Evolutionary conservation across 2,329 filamentous ascomycete genomes (phyloP), one percentile per base, ranked within the genome.

Genomic region (Diaporthe sp.): DNA sequence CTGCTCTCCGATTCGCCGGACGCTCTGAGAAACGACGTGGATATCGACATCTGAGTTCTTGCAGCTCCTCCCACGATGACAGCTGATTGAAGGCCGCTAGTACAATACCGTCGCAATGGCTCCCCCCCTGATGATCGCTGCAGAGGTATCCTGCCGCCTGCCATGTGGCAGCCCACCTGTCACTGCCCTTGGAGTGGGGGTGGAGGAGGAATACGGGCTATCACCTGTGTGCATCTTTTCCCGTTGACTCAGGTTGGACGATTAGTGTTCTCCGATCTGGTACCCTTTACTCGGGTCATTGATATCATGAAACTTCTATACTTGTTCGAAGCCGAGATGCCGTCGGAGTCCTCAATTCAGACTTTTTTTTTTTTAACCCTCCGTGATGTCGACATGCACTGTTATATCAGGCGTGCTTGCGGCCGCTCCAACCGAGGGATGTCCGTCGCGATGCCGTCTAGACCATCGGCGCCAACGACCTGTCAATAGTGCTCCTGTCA

Each of bases 261-360:
- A 67, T 35, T 67, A 67, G 67, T 70, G 33, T 57, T 70, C 50
- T 57, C 67, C 50, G 35, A 55, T 54, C 52, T 47, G 50, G 50
- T 54, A 67, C 52, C 13, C 30, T 64, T 67, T 28, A 54, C 45
- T n/a, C 55, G 38, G 35, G 33, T 64, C 45, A 52, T 52, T 38
- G 57, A 64, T 47, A 52, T 72, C 57, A 40, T 60, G n/a, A 50
- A 71, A 38, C 57, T 60, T 66, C 55, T 33, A 54, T 47, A 69
- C 52, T 33, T 70, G 42, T 71, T 64, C 52, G 47, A 55, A 55
- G 71, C 40, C 52, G 60, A 74, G 50, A 52, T 45, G 52, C 25
- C 72, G 64, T 72, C 67, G 74, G 74, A 76, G 74, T 71, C 74
- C 74, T 74, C 74, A 76, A 74, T 69, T 68, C 38, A 68, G 30